Percentiles rank a stretch among this genome's conserved stretches.
Conservation (phyloP, 2,329 filamentous ascomycete genomes). For the Aspergillus fischeri region DNA sequence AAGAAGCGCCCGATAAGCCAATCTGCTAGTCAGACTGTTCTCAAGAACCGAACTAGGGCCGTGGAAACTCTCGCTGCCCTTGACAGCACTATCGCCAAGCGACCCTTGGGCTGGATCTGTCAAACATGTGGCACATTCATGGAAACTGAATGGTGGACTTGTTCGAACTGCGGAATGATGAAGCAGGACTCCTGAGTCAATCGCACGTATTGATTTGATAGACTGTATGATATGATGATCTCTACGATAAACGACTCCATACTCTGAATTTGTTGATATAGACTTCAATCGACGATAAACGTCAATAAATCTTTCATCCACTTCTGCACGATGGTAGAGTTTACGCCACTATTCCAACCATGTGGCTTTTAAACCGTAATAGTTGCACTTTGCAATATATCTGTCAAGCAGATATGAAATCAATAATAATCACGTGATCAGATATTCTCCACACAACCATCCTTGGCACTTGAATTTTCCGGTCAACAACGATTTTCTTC, state of each 20-base stretch:
- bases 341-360: neutral
- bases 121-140: slow-evolving; percentile 57
- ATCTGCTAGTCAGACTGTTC: slow-evolving; percentile 14
- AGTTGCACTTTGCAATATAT: neutral
- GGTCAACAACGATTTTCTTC: neutral
- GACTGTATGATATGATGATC: neutral
- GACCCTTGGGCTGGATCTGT: slow-evolving; percentile 58
- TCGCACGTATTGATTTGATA: neutral
- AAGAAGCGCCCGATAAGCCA: slow-evolving; percentile 21
- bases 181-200: slow-evolving; percentile 46
- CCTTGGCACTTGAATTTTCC: neutral
- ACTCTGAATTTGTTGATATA: neutral
- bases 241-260: neutral
- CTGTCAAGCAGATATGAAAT: neutral
- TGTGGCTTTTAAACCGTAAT: neutral
- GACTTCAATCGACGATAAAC: neutral
- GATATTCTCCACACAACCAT: neutral
- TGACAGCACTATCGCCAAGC: slow-evolving; percentile 40
- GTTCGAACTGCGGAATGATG: slow-evolving; percentile 56
- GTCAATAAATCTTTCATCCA: neutral
- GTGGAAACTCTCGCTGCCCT: slow-evolving; percentile 37
- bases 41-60: slow-evolving; percentile 28
- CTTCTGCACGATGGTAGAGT: neutral
- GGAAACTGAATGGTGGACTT: slow-evolving; percentile 64
- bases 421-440: neutral